Conservation (phyloP, 495 filamentous ascomycete genomes). For the Hamigera avellanea region DNA sequence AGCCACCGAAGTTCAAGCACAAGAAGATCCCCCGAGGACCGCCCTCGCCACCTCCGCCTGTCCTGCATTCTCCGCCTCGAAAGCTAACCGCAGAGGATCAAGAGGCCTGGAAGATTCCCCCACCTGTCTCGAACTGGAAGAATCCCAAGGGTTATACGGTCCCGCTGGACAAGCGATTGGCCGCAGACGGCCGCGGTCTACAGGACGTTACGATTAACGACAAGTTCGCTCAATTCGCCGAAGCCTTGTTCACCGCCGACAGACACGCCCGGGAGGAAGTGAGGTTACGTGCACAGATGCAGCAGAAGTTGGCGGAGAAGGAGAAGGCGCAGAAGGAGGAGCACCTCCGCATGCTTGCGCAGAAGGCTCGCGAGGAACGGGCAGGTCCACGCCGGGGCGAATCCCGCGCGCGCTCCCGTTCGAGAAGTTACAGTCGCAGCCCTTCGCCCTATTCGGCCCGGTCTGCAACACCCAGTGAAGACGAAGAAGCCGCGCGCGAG, state of each 20-base stretch:
- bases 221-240: slow-evolving; percentile 94
- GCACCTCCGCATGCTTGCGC: slow-evolving; percentile 75
- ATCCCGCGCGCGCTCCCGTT: slow-evolving; percentile 26
- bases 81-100: slow-evolving; percentile 97
- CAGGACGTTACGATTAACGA: slow-evolving; percentile 97
- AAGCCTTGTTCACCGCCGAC: slow-evolving; percentile 89
- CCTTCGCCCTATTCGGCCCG: slow-evolving; percentile 44
- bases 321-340: slow-evolving; percentile 92
- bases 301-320: slow-evolving; percentile 93
- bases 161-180: slow-evolving; percentile 88
- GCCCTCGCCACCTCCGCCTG: slow-evolving; percentile 80
- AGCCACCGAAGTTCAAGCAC: slow-evolving; percentile 95
- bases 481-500: slow-evolving; percentile 60
- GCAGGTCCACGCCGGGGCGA: slow-evolving; percentile 41
- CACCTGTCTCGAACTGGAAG: slow-evolving; percentile 97
- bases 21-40: slow-evolving; percentile 97
- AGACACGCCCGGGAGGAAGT: slow-evolving; percentile 94
- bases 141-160: slow-evolving; percentile 98
- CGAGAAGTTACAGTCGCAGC: slow-evolving; percentile 39
- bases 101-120: slow-evolving; percentile 92
- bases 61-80: slow-evolving; percentile 90
- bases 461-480: slow-evolving; percentile 44
- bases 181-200: slow-evolving; percentile 86
- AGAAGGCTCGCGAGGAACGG: slow-evolving; percentile 80
- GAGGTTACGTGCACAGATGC: slow-evolving; percentile 83